Evolutionary conservation across 176 grass and related monocot species (phyloP), one percentile per base, ranked within the genome.

Genomic region (Triticum dicoccoides): DNA sequence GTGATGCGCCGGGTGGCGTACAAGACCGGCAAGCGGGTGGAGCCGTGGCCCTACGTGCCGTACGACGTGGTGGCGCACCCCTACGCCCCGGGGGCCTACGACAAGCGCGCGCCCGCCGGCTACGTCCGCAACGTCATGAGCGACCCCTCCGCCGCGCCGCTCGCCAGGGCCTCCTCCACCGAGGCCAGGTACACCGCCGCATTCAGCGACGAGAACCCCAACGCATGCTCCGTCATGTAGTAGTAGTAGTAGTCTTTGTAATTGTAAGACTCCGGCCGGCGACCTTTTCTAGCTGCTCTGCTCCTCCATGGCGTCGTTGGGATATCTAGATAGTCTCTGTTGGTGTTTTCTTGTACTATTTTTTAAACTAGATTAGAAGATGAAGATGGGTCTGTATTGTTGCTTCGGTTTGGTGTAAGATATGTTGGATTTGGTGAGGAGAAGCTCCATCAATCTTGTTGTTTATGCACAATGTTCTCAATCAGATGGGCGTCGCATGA

Each of bases 171-270:
- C 4, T 89, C 88, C 42, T 97, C 95, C 14, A 87, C 89, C 5
- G 95, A 97, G 88, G 87, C 33, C 52, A 56, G 86, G 33, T 97
- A 97, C 86, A 85, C 88, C 14, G 10, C 81, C 1, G 90, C 95
- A 5, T 97, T 94, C 85, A 97, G 95, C 72, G 95, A 97, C 82
- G 95, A 97, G 39, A 97, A 97, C 81, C 92, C 95, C 42, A 97
- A 97, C 89, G 90, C 89, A 4, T 97, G 95, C 83, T 24, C 87
- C 39, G 76, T 97, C 35, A 92, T 97, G 94, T 91, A 87, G 76
- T 49, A 49, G 4, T 49, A 49, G 4, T 41, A 41, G 39, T 41
- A 41, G 2, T 41, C 9, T 41, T 41, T 41, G 39, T 41, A 39
- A 39, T 10, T 41, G 39, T 41, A 41, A 41, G 39, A 3, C 39